phyloP scores from a whole-genome alignment of 768 basidiomycete genomes.

The Phylloporus arenicola region DNA sequence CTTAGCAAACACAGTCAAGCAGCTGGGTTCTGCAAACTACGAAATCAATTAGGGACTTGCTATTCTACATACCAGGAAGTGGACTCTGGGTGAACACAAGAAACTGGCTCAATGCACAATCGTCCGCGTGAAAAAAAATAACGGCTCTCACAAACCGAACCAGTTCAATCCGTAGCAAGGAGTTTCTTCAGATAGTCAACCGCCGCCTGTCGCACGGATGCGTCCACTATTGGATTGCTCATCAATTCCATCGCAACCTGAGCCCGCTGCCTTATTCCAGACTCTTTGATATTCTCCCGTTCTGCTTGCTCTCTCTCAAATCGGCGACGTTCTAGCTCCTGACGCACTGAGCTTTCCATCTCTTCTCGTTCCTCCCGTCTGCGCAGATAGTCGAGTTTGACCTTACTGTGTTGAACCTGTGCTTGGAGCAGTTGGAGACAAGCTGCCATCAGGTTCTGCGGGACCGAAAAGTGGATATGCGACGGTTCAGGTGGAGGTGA shows the following conservation, averaged over 20 bases:
- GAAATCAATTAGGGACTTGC: slow-evolving; percentile 5
- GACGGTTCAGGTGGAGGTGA: slow-evolving; percentile 34
- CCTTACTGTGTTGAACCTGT: slow-evolving; percentile 64
- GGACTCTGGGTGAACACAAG: slow-evolving; percentile 3
- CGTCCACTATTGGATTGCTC: slow-evolving; percentile 51
- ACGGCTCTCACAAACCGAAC: slow-evolving; percentile 10
- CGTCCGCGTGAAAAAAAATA: slow-evolving; percentile 5
- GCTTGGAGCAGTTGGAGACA: slow-evolving; percentile 58
- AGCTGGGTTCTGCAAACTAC: neutral
- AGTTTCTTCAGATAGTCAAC: slow-evolving; percentile 69
- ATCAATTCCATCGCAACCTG: slow-evolving; percentile 65
- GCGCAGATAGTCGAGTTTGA: slow-evolving; percentile 64
- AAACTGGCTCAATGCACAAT: slow-evolving; percentile 9
- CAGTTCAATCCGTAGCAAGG: slow-evolving; percentile 36
- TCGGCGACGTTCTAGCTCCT: slow-evolving; percentile 49
- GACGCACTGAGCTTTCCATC: slow-evolving; percentile 45
- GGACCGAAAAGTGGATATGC: slow-evolving; percentile 45
- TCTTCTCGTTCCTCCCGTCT: slow-evolving; percentile 68
- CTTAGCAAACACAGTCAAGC: neutral
- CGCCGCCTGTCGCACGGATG: slow-evolving; percentile 59
- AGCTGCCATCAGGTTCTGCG: slow-evolving; percentile 52
- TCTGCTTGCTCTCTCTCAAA: slow-evolving; percentile 54
- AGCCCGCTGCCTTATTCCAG: slow-evolving; percentile 55
- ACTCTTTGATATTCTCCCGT: slow-evolving; percentile 48
- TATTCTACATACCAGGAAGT: slow-evolving; percentile 3